A percentile compares a stretch with the other conserved stretches of the same genome.
phyloP scores from a whole-genome alignment of 2,329 filamentous ascomycete species.

The Xylariales sp. region DNA sequence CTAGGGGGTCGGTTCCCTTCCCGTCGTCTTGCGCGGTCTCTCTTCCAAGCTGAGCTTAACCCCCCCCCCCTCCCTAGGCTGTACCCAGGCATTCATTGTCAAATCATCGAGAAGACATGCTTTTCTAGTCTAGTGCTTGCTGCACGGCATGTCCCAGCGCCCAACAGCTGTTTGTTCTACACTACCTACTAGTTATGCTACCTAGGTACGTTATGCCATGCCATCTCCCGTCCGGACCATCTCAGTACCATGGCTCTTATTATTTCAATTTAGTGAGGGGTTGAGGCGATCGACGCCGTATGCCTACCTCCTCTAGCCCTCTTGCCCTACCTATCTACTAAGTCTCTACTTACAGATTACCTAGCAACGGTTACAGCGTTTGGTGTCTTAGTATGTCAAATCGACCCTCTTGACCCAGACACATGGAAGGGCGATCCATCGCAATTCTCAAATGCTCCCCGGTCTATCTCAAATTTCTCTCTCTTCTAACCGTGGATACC shows the following conservation, averaged over 20 bases:
- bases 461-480: conserved; percentile 36
- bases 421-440: conserved; percentile 31
- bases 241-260: background rate
- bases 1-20: conserved; percentile 15
- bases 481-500: conserved; percentile 21
- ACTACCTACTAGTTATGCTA: background rate
- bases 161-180: conserved; percentile 1
- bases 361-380: conserved; percentile 11
- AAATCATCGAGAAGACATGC: conserved; percentile 30
- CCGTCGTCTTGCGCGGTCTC: conserved; percentile 26
- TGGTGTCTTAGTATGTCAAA: conserved; percentile 35
- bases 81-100: conserved; percentile 26
- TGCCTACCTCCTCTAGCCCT: background rate
- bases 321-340: conserved; percentile 1
- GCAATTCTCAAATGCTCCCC: conserved; percentile 33
- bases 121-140: conserved; percentile 7
- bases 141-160: background rate
- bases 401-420: conserved; percentile 22
- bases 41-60: conserved; percentile 33
- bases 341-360: background rate
- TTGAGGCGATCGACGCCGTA: conserved; percentile 26
- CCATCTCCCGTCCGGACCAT: background rate
- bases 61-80: conserved; percentile 7
- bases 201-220: background rate
- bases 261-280: conserved; percentile 30